Conservation (phyloP, 352 stramenopile genomes). For the Phytopythium cucurbitacearum region DNA sequence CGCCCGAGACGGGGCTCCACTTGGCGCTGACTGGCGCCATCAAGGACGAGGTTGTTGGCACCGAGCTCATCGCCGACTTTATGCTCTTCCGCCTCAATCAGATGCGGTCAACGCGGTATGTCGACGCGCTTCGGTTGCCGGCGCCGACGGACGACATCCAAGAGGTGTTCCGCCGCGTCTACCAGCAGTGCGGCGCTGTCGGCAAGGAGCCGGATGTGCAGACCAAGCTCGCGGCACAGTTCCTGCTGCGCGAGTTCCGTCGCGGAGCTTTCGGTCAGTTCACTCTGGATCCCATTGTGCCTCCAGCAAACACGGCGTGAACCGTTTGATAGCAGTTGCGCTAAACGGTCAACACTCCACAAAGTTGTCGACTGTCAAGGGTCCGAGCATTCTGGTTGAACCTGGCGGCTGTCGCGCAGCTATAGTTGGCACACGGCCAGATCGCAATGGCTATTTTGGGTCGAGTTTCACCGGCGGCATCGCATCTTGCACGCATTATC, state of each 20-base stretch:
- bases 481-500: no score
- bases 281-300: conserved; percentile 60
- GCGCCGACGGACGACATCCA: conserved; percentile 74
- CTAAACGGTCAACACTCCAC: no score
- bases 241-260: conserved; percentile 72
- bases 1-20: conserved; percentile 75
- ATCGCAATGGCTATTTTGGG: no score
- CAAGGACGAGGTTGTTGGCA: conserved; percentile 84
- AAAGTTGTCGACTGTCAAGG: no score
- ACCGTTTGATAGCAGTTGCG: background rate
- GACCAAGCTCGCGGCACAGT: conserved; percentile 58
- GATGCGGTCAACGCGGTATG: conserved; percentile 72
- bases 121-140: conserved; percentile 59
- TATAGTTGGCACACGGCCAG: no score
- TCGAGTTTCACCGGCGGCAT: no score
- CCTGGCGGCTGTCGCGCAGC: no score
- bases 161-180: conserved; percentile 54
- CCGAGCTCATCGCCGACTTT: conserved; percentile 85
- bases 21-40: conserved; percentile 84
- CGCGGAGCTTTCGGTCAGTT: conserved; percentile 77
- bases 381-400: no score
- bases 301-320: conserved; percentile 1
- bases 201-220: conserved; percentile 78
- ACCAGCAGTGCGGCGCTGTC: conserved; percentile 67
- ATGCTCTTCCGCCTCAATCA: conserved; percentile 88